These are phyloP conservation scores for Lipomyces spencermartinsiae DNA, from an alignment of 805 yeast species.

Conservation along the genomic window DNA sequence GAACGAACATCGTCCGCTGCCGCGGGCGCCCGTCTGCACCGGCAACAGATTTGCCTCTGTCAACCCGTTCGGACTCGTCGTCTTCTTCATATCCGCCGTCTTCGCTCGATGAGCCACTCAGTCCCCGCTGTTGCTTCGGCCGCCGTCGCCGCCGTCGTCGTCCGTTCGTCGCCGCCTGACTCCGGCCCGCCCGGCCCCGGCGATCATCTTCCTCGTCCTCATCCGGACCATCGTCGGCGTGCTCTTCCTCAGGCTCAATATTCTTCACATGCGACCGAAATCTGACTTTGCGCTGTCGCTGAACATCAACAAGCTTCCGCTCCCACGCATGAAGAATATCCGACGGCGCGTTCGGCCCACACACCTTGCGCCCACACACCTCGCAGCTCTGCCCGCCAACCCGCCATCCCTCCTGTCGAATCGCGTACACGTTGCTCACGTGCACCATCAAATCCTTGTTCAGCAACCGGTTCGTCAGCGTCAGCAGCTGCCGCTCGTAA, in stretches of 20 bases:
- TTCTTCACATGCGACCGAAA: conserved; percentile 3
- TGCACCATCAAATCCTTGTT: conserved; percentile 37
- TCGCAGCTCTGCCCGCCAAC: conserved; percentile 34
- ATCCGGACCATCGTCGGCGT: conserved; percentile 3
- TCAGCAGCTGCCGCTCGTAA: conserved; percentile 37
- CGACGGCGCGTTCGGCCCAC: conserved; percentile 37
- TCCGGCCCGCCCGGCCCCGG: conserved; percentile 3
- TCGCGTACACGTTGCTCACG: conserved; percentile 27
- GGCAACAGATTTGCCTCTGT: not conserved
- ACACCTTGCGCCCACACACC: conserved; percentile 38
- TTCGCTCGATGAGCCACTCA: not conserved
- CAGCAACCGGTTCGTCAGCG: conserved; percentile 34
- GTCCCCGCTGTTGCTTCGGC: not conserved
- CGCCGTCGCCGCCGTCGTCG: not conserved
- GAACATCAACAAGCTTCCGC: conserved; percentile 23
- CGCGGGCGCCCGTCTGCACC: not conserved
- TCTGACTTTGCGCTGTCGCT: conserved; percentile 15
- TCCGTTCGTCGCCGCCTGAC: not conserved
- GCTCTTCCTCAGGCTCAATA: not conserved
- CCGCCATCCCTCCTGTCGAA: conserved; percentile 38
- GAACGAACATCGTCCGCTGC: not conserved
- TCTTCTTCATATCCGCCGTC: not conserved
- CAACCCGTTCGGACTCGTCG: not conserved
- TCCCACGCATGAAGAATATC: conserved; percentile 34
- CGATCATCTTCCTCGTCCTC: conserved; percentile 1